These are phyloP conservation scores for Glebionis coronaria DNA, from an alignment of 129 eudicot species.

Conservation along the genomic window DNA sequence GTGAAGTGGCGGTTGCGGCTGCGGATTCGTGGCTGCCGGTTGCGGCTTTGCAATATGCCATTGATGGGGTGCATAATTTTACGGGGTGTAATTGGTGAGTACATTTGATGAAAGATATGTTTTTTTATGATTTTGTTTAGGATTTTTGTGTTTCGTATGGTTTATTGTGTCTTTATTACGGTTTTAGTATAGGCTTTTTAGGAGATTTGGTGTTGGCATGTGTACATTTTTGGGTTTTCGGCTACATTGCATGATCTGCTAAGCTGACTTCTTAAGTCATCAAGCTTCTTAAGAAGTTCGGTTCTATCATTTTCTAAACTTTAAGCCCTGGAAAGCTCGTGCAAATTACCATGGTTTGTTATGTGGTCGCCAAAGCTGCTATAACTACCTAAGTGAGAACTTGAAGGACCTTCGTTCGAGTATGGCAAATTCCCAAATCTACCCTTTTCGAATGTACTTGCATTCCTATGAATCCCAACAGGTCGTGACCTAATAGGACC, in stretches of 20 bases:
- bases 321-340: slow-evolving; percentile 46
- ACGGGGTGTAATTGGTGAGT: no score
- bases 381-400: slow-evolving; percentile 35
- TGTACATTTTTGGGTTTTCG: slow-evolving; percentile 42
- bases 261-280: slow-evolving; percentile 66
- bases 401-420: slow-evolving; percentile 59
- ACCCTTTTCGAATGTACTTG: slow-evolving; percentile 31
- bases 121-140: no score
- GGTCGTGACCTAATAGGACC: slow-evolving; percentile 45
- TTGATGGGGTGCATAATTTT: no score
- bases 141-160: no score
- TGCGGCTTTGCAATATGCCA: no score
- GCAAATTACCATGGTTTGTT: slow-evolving; percentile 30
- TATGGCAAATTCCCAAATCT: slow-evolving; percentile 45
- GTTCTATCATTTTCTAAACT: slow-evolving; percentile 57
- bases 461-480: slow-evolving; percentile 27
- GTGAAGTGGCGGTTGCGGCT: no score
- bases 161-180: no score
- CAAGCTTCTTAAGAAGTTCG: slow-evolving; percentile 63
- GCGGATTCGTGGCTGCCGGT: no score
- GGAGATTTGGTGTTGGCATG: no score
- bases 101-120: no score
- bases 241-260: slow-evolving; percentile 41
- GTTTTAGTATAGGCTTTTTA: no score
- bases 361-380: slow-evolving; percentile 36